Conservation (phyloP, 2,329 filamentous ascomycete species). For the Alternaria brassicae region DNA sequence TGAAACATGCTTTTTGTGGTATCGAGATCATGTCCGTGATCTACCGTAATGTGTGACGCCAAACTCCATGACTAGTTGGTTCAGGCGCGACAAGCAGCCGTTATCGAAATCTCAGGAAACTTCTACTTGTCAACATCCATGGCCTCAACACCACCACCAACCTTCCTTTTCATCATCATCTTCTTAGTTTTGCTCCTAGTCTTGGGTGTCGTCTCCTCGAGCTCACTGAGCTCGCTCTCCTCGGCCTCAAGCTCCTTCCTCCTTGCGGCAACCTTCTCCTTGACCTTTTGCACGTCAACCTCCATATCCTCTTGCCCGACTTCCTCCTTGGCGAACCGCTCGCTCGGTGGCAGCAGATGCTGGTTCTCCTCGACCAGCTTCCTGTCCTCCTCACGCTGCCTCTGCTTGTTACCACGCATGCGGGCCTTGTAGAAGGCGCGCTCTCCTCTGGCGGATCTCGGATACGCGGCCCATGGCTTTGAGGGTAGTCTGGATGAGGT, state of each 20-base stretch:
- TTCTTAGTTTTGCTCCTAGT: slow-evolving; percentile 56
- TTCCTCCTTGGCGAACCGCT: slow-evolving; percentile 53
- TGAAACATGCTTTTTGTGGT: slow-evolving; percentile 33
- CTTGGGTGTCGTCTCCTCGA: slow-evolving; percentile 48
- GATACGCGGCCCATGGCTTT: slow-evolving; percentile 89
- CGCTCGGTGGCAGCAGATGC: slow-evolving; percentile 77
- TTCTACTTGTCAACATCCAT: slow-evolving; percentile 55
- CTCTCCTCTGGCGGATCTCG: slow-evolving; percentile 84
- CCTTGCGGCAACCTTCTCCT: slow-evolving; percentile 62
- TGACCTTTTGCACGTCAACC: slow-evolving; percentile 52
- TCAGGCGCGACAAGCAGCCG: too few relatives aligned
- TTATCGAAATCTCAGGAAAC: background rate
- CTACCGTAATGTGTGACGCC: slow-evolving; percentile 31
- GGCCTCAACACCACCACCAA: slow-evolving; percentile 55
- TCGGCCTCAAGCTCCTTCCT: slow-evolving; percentile 70
- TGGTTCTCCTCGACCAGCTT: slow-evolving; percentile 91
- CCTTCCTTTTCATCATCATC: slow-evolving; percentile 52
- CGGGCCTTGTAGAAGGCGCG: slow-evolving; percentile 92
- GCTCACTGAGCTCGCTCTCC: slow-evolving; percentile 52
- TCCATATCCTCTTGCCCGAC: slow-evolving; percentile 69
- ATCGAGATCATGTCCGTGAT: slow-evolving; percentile 35
- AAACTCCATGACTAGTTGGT: slow-evolving; percentile 26
- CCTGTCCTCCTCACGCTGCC: slow-evolving; percentile 78
- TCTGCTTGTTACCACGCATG: slow-evolving; percentile 88
- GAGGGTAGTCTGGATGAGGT: slow-evolving; percentile 85